Conservation (phyloP, 495 filamentous ascomycete genomes). For the Rusavskia elegans region DNA sequence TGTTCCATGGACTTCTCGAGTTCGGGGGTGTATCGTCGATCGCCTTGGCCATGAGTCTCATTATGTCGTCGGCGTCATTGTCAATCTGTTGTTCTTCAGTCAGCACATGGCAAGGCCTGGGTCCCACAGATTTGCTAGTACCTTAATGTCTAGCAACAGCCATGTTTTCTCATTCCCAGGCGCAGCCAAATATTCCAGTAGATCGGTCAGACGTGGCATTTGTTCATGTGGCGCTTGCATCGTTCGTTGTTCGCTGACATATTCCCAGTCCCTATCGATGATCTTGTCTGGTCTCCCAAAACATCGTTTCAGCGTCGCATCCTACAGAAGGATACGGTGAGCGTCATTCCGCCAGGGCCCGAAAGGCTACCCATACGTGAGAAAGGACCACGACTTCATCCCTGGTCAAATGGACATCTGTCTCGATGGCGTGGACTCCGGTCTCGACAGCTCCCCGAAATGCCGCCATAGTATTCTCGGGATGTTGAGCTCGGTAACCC, state of each 20-base stretch:
- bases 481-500: constrained; percentile 61
- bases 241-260: constrained; percentile 53
- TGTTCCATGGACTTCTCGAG: constrained; percentile 41
- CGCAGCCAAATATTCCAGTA: constrained; percentile 52
- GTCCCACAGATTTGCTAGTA: constrained; percentile 15
- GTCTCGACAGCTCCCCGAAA: constrained; percentile 56
- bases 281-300: constrained; percentile 57
- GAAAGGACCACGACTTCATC: constrained; percentile 77
- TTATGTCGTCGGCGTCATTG: constrained; percentile 54
- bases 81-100: constrained; percentile 26
- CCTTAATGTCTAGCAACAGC: constrained; percentile 82
- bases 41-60: constrained; percentile 45
- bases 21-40: constrained; percentile 32
- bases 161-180: constrained; percentile 50
- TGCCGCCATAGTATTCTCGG: constrained; percentile 74
- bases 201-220: constrained; percentile 61
- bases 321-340: constrained; percentile 28
- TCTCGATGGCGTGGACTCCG: constrained; percentile 72
- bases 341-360: background rate
- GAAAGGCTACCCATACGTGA: constrained; percentile 39
- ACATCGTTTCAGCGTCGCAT: constrained; percentile 59
- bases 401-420: constrained; percentile 67
- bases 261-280: constrained; percentile 57
- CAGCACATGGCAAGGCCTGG: background rate
- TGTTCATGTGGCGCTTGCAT: constrained; percentile 46